Evolutionary conservation across 202 grass and related monocot species (phyloP).

Genomic region (Musa balbisiana): DNA sequence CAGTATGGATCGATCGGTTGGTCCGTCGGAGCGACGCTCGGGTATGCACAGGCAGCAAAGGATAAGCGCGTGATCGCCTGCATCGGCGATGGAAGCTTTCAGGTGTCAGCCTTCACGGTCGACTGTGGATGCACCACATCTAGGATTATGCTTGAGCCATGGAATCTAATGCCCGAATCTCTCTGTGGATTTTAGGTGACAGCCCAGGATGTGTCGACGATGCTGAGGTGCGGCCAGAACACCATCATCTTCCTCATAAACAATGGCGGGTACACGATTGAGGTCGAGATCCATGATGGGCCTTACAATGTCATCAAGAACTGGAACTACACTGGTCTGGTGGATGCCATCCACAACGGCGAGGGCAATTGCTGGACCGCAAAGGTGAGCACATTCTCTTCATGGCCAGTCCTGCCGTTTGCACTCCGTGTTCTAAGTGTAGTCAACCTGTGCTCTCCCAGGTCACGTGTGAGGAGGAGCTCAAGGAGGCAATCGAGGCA

Average conservation of each 20-base stretch:
- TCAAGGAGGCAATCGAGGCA: conserved; percentile 1
- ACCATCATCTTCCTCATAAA: conserved; percentile 7
- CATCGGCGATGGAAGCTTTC: conserved; percentile 2
- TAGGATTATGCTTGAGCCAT: neutral
- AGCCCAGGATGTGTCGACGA: conserved; percentile 7
- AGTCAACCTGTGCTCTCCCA: neutral
- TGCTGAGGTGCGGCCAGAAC: neutral
- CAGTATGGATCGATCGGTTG: conserved; percentile 2
- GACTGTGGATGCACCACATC: no score
- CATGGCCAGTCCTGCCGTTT: neutral
- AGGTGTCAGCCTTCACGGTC: neutral
- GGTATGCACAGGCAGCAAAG: neutral
- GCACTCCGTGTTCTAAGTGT: neutral
- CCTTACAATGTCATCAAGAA: conserved; percentile 10
- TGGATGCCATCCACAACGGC: conserved; percentile 3
- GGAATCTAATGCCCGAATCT: neutral
- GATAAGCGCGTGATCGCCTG: conserved; percentile 1
- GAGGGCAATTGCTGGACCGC: conserved; percentile 11
- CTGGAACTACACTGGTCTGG: neutral
- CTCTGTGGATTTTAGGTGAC: neutral
- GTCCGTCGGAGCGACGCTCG: neutral
- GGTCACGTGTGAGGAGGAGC: neutral
- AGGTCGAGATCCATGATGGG: neutral
- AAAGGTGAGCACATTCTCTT: neutral
- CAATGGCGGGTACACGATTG: conserved; percentile 1